Evolutionary conservation across 306 rosid genomes (phyloP), one percentile per base, ranked within the genome.

Genomic region (Hippophae tibetana): DNA sequence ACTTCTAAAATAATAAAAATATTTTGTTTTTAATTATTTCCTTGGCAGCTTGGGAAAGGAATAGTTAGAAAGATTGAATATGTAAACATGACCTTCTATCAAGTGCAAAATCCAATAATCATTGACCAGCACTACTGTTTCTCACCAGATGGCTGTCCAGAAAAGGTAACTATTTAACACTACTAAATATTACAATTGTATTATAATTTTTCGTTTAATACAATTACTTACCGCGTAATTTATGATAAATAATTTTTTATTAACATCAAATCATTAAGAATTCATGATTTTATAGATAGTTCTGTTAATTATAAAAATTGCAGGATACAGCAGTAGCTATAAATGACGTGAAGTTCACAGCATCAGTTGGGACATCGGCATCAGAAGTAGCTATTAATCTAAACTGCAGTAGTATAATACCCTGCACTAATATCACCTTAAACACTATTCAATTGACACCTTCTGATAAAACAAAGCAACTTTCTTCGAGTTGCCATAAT

Each of bases 91-190:
- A 64, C 26, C 6, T 54, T 64, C 52, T 18, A 31, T 12, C 13
- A 54, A 9, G 69, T 31, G 25, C 53, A 47, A 27, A 64, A 64
- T 26, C 69, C 69, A 43, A 64, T 64, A 23, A 53, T 45, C 13
- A 64, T 64, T 12, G 69, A 64, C 54, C 69, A 64, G 6, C n/a
- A 64, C 42, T 64, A 64, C 49, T 55, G 69, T n/a, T 48, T 42
- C 10, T 1, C 13, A 42, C 56, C 23, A 8, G 5, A 41, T 42
- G 47, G 42, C 10, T 52, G 47, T 7, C 38, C n/a, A 10, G 14
- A 25, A 5, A 13, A 13, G 43, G 67, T 63, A 52, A 51, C 25
- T 44, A 18, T 18, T 0, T 18, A 18, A 18, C 1, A 1, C 0
- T 18, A 18, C 23, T 18, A 18, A 18, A 8, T 48, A 8, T 4